Evolutionary conservation across 768 basidiomycete genomes (phyloP), one percentile per base, ranked within the genome.

Genomic region (Russula lepida): DNA sequence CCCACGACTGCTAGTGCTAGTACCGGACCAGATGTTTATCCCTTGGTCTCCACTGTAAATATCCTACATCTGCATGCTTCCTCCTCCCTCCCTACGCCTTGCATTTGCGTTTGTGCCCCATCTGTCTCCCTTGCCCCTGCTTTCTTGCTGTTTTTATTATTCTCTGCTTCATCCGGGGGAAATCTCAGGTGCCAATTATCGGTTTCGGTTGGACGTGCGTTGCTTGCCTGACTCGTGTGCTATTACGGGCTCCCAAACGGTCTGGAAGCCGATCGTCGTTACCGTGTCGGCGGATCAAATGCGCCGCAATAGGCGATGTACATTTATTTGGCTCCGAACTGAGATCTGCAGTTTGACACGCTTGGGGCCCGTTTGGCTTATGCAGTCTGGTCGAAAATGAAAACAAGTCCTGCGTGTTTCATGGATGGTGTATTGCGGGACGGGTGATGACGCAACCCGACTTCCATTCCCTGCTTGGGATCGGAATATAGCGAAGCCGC

Each of bases 1-100:
- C 82, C 73, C 78, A 81, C 75, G 82, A 84, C 73, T 87, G 85
- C 74, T 87, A 85, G 79, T 32, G 37, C 48, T 41, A 50, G 48
- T 57, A 21, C 43, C 37, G 51, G 58, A 37, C 58, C 37, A 47
- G 33, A 53, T 35, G 17, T 12, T 33, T 33, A 13, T 33, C 33
- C 33, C 47, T 55, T 27, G 51, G 46, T 43, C 44, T 73, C 57
- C 63, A 65, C 60, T 63, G 62, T 71, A 71, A 68, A 70, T 68
- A 68, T 62, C 62, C 53, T 68, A 65, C 69, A 74, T 71, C 54
- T 49, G 58, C 64, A 64, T 64, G 60, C 50, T 28, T 48, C 47
- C 50, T 47, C 70, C 33, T 54, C 70, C 33, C 53, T 66, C 63
- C 53, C 65, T 63, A 59, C 63, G 53, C 66, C 54, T 41, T 58